Percentiles rank a stretch among this genome's conserved stretches.
phyloP scores from a whole-genome alignment of 225 moss, liverwort and hornwort genomes.

The Physcomitrium patens region DNA sequence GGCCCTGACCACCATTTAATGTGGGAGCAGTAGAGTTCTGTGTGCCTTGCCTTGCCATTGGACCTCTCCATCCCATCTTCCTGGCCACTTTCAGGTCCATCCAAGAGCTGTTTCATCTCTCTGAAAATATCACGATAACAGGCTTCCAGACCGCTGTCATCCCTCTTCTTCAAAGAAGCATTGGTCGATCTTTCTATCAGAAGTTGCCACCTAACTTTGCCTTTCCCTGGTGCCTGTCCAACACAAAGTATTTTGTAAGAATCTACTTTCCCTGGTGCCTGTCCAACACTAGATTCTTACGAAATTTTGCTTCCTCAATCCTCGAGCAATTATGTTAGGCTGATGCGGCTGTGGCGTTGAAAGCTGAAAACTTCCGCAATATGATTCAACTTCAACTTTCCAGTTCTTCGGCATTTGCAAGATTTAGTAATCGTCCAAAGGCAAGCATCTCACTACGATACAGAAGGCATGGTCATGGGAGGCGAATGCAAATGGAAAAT shows the following conservation, averaged over 20 bases:
- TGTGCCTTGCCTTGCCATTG: constrained; percentile 56
- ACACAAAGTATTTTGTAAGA: too few species aligned
- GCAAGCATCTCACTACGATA: constrained; percentile 23
- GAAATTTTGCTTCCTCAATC: background rate
- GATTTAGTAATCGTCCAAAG: constrained; percentile 15
- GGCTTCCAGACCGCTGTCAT: constrained; percentile 71
- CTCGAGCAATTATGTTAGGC: constrained; percentile 14
- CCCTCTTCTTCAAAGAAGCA: constrained; percentile 72
- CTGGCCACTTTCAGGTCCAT: constrained; percentile 53
- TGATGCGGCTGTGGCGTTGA: background rate
- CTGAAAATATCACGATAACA: constrained; percentile 78
- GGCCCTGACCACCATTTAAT: constrained; percentile 12
- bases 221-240: constrained; percentile 59
- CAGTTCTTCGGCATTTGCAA: constrained; percentile 24
- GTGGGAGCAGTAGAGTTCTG: background rate
- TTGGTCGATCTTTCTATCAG: constrained; percentile 62
- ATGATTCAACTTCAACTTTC: constrained; percentile 2
- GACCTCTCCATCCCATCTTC: constrained; percentile 57
- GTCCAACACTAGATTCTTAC: constrained; percentile 31
- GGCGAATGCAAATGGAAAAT: constrained; percentile 19
- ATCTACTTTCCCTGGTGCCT: constrained; percentile 66
- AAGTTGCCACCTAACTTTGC: constrained; percentile 71
- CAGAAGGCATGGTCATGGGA: constrained; percentile 18
- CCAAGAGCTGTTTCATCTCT: constrained; percentile 75
- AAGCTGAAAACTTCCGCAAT: constrained; percentile 4